These are phyloP conservation scores for Sphagnurus paluster DNA, from an alignment of 1,284 basidiomycete species.

Conservation along the genomic window DNA sequence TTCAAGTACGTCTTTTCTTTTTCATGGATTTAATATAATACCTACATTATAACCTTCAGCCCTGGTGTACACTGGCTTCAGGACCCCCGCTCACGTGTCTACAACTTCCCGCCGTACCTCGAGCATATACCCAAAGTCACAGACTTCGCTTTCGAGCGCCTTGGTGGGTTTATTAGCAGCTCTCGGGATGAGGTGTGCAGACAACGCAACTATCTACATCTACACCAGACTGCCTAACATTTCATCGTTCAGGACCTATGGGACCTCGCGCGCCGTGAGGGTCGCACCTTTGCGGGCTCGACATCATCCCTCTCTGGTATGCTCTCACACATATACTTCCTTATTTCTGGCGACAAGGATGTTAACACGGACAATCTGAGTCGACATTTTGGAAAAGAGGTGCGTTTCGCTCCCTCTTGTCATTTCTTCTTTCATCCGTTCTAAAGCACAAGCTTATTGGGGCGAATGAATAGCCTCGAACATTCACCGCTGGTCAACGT, in stretches of 20 bases:
- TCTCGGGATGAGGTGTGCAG: constrained; percentile 80
- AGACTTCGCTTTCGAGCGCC: constrained; percentile 89
- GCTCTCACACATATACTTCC: constrained; percentile 87
- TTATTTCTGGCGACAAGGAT: constrained; percentile 65
- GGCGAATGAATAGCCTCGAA: constrained; percentile 44
- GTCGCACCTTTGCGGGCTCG: constrained; percentile 77
- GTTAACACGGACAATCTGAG: constrained; percentile 64
- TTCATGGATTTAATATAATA: not conserved
- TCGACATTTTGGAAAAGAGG: constrained; percentile 60
- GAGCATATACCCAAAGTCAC: constrained; percentile 76
- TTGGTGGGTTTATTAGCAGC: constrained; percentile 79
- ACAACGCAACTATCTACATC: not conserved
- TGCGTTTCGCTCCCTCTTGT: constrained; percentile 31
- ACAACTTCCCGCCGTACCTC: constrained; percentile 80
- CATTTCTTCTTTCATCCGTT: not conserved
- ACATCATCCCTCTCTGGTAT: constrained; percentile 91
- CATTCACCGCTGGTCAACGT: constrained; percentile 80
- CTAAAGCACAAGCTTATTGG: no score
- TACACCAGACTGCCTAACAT: not conserved
- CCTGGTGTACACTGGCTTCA: constrained; percentile 92
- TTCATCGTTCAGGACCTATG: constrained; percentile 56
- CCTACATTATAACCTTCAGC: constrained; percentile 37
- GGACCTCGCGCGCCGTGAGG: constrained; percentile 58
- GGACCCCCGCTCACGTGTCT: constrained; percentile 84
- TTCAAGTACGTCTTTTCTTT: constrained; percentile 66